Evolutionary conservation across 1,139 yeast genomes (phyloP).

Genomic region (Nematodospora anomalae): DNA sequence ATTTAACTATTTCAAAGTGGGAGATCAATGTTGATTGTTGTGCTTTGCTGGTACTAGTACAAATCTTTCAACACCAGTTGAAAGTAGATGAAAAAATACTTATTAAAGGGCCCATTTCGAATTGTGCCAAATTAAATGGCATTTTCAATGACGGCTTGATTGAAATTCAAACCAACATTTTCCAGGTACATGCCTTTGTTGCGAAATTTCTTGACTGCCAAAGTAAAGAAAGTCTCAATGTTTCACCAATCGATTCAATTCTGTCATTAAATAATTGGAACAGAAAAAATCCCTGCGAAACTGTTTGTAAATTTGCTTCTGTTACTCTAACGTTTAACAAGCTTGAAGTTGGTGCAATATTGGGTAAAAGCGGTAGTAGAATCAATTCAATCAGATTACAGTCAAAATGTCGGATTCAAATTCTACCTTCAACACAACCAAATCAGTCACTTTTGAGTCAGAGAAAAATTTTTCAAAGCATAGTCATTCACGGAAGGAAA

Average conservation of each 20-base stretch:
- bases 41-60: neutral
- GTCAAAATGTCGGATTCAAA: conserved; percentile 30
- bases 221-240: neutral
- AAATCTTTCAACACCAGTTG: neutral
- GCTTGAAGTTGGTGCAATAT: conserved; percentile 29
- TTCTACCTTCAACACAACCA: conserved; percentile 17
- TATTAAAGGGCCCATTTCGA: conserved; percentile 2
- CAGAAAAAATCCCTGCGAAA: neutral
- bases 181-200: neutral
- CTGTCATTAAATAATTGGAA: neutral
- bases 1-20: neutral
- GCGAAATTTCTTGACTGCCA: neutral
- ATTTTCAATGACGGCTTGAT: conserved; percentile 4
- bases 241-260: conserved; percentile 1
- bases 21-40: neutral
- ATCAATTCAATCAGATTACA: conserved; percentile 26
- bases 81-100: neutral
- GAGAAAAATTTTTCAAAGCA: conserved; percentile 15
- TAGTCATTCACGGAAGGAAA: conserved; percentile 18
- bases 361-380: conserved; percentile 30
- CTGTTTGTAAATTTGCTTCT: neutral
- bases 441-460: neutral
- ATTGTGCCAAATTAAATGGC: conserved; percentile 4
- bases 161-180: neutral
- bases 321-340: conserved; percentile 13